phyloP scores from a whole-genome alignment of 2,329 filamentous ascomycete genomes.

The Annulohypoxylon truncatum region DNA sequence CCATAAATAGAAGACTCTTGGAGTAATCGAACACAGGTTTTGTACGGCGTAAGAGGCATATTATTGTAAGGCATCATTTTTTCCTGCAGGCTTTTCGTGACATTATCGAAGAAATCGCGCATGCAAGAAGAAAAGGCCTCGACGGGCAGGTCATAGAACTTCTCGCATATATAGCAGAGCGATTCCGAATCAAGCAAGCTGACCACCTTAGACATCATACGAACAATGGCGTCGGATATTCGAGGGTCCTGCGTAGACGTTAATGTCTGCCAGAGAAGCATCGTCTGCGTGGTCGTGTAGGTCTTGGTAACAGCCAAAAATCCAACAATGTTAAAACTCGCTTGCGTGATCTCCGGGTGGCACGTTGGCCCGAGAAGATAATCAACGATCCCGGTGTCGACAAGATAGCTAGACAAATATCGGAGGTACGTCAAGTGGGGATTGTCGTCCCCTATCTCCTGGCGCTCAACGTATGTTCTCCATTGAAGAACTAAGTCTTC shows the following conservation, averaged over 20 bases:
- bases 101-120: conserved; percentile 68
- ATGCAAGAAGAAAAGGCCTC: conserved; percentile 71
- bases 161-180: conserved; percentile 75
- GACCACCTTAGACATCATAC: conserved; percentile 67
- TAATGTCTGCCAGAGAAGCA: conserved; percentile 86
- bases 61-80: conserved; percentile 51
- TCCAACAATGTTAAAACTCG: conserved; percentile 85
- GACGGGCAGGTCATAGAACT: conserved; percentile 73
- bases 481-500: conserved; percentile 75
- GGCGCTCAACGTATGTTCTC: conserved; percentile 63
- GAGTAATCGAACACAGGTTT: conserved; percentile 73
- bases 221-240: conserved; percentile 82
- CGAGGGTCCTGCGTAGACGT: conserved; percentile 84
- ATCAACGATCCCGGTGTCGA: conserved; percentile 77
- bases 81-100: conserved; percentile 62
- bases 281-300: conserved; percentile 77
- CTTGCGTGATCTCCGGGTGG: conserved; percentile 87
- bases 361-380: conserved; percentile 93
- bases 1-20: conserved; percentile 74
- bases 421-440: conserved; percentile 61
- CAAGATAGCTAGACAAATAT: conserved; percentile 76
- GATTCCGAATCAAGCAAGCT: conserved; percentile 61
- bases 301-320: conserved; percentile 85
- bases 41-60: conserved; percentile 55
- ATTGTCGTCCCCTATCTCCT: conserved; percentile 53